Evolutionary conservation across 75 land plant genomes (phyloP), one percentile per base, ranked within the genome.

Genomic region (Gnetum montanum): DNA sequence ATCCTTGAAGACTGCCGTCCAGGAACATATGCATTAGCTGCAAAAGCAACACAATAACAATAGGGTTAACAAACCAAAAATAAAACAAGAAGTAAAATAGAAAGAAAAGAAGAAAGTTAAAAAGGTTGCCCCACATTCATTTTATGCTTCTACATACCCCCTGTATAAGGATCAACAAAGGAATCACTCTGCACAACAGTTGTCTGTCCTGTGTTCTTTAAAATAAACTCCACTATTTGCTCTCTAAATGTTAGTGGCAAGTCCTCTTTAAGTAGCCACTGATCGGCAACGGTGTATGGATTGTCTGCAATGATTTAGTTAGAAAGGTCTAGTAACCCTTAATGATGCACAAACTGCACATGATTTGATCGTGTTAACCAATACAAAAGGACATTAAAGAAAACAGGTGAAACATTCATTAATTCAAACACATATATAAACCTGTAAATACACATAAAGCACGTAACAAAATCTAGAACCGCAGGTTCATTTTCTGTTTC

Each of bases 21-120:
- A 47, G 97, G 97, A 28, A 82, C 71, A 84, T 92, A 92, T 28
- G 97, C 97, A 75, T 62, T 87, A 37, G 86, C 97, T 92, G 83
- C 60, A 63, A 73, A 26, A 16, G 15, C n/a, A n/a, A n/a, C n/a
- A n/a, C n/a, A n/a, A n/a, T n/a, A n/a, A n/a, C n/a, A n/a, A n/a
- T n/a, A n/a, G n/a, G n/a, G n/a, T n/a, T n/a, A n/a, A n/a, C n/a
- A n/a, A n/a, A n/a, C 26, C 49, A 8, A 1, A 7, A 24, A 16
- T 26, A 7, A 25, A 37, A 57, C 15, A 25, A 31, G 18, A 8
- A 22, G 30, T 29, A 25, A 47, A 22, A 24, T 8, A 24, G 2
- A 7, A 51, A 51, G 1, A 18, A 18, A 51, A 51, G 5, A n/a
- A 51, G 15, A 38, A 7, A 4, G 33, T 34, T 26, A 11, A 40